A percentile compares a stretch with the other conserved stretches of the same genome.
Evolutionary conservation across 495 filamentous ascomycete genomes (phyloP).

Genomic region (Penicillium lividum): DNA sequence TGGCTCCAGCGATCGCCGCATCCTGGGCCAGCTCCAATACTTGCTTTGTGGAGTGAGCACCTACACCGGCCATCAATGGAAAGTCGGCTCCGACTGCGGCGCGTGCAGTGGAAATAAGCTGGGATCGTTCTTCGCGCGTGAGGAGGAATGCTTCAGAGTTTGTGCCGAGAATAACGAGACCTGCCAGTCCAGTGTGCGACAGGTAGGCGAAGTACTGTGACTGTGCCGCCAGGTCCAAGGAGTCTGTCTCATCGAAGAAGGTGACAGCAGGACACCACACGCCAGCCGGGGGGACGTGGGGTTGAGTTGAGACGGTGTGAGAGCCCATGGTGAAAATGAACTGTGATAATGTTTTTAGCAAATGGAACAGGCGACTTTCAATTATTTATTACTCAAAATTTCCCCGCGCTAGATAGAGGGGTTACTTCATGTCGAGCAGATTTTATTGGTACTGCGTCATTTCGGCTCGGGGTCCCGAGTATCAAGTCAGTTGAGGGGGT

Average conservation of each 20-base stretch:
- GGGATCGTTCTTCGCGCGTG: constrained; percentile 58
- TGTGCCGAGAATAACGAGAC: constrained; percentile 63
- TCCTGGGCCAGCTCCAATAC: constrained; percentile 59
- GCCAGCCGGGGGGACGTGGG: constrained; percentile 21
- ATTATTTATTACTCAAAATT: background rate
- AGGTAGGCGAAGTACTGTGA: constrained; percentile 59
- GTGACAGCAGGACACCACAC: constrained; percentile 32
- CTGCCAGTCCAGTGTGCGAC: constrained; percentile 52
- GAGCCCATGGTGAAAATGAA: constrained; percentile 8
- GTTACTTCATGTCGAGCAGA: too few species aligned
- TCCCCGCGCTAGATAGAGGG: background rate
- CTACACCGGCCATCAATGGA: constrained; percentile 63
- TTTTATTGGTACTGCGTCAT: background rate
- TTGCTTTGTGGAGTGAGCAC: constrained; percentile 66
- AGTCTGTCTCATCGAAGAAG: constrained; percentile 56
- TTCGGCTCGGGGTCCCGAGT: background rate
- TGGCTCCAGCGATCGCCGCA: constrained; percentile 56
- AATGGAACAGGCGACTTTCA: too few species aligned
- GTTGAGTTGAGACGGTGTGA: constrained; percentile 20
- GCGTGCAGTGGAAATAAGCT: constrained; percentile 54
- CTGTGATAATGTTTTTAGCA: too few species aligned
- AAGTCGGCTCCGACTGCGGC: constrained; percentile 49
- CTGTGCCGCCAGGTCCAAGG: constrained; percentile 50
- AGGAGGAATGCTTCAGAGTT: constrained; percentile 68
- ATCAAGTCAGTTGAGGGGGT: background rate